A percentile compares a stretch with the other conserved stretches of the same genome.
phyloP scores from a whole-genome alignment of 2,329 filamentous ascomycete genomes.

The Aureobasidium sp. region DNA sequence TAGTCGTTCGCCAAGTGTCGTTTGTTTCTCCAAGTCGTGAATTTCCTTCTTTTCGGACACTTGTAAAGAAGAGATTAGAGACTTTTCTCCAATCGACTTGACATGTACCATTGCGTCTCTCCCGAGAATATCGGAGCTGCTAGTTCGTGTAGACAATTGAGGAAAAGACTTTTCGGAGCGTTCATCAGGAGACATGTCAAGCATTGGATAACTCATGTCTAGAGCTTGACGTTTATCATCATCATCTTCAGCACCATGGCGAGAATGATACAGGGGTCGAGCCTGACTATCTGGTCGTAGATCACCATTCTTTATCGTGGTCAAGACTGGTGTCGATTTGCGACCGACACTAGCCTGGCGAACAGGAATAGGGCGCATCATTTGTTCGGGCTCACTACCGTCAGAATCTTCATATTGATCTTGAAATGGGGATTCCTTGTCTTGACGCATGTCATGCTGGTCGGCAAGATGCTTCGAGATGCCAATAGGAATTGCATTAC shows the following conservation, averaged over 20 bases:
- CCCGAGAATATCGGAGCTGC: background rate
- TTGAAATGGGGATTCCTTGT: constrained; percentile 14
- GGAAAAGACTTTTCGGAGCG: background rate
- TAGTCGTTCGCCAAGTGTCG: constrained; percentile 33
- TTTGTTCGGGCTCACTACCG: constrained; percentile 23
- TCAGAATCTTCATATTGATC: constrained; percentile 5
- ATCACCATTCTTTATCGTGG: constrained; percentile 39
- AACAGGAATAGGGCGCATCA: constrained; percentile 33
- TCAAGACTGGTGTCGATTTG: constrained; percentile 39
- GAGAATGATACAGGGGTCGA: background rate
- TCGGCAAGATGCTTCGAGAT: constrained; percentile 23
- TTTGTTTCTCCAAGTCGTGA: constrained; percentile 18
- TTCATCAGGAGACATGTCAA: background rate
- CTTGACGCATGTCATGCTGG: background rate
- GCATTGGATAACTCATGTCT: background rate
- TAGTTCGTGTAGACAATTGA: background rate
- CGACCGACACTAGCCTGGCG: constrained; percentile 42
- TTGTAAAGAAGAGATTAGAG: background rate
- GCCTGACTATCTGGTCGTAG: constrained; percentile 10
- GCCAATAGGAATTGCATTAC: constrained; percentile 39
- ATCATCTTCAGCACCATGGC: background rate
- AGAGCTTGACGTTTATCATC: background rate
- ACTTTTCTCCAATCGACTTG: background rate
- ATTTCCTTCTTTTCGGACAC: background rate
- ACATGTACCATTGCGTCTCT: background rate